phyloP scores from a whole-genome alignment of 805 yeast genomes.

The Zygosaccharomyces rouxii region DNA sequence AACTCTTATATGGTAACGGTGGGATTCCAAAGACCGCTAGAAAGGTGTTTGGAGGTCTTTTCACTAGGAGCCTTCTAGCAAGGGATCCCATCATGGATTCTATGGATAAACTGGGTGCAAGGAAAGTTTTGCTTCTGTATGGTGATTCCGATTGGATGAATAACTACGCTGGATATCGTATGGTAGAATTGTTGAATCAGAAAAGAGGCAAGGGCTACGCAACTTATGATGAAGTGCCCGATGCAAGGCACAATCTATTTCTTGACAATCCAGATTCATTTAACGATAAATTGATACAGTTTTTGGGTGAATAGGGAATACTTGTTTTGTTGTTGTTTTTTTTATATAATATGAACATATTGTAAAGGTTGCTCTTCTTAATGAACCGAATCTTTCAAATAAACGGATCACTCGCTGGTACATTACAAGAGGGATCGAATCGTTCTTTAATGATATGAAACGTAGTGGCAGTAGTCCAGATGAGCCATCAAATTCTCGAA shows the following conservation, averaged over 20 bases:
- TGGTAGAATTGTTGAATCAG: slow-evolving; percentile 16
- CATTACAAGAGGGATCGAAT: not conserved
- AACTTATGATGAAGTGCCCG: slow-evolving; percentile 27
- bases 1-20: slow-evolving; percentile 21
- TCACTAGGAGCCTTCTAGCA: slow-evolving; percentile 43
- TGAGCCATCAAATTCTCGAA: not conserved
- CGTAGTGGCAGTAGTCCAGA: not conserved
- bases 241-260: slow-evolving; percentile 75
- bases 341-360: not conserved
- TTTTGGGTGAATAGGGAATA: slow-evolving; percentile 18
- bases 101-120: slow-evolving; percentile 35
- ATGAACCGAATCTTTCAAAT: not conserved
- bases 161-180: slow-evolving; percentile 44
- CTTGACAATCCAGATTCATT: slow-evolving; percentile 59
- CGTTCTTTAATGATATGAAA: not conserved
- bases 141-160: slow-evolving; percentile 78
- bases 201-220: slow-evolving; percentile 12
- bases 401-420: not conserved
- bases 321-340: not conserved
- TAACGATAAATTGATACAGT: slow-evolving; percentile 41
- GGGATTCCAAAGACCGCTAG: slow-evolving; percentile 23
- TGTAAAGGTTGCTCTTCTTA: not conserved
- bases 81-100: slow-evolving; percentile 64
- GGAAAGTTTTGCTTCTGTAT: slow-evolving; percentile 44
- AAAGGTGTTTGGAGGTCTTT: slow-evolving; percentile 29